phyloP scores from a whole-genome alignment of 768 basidiomycete genomes.

The Dioszegia hungarica region DNA sequence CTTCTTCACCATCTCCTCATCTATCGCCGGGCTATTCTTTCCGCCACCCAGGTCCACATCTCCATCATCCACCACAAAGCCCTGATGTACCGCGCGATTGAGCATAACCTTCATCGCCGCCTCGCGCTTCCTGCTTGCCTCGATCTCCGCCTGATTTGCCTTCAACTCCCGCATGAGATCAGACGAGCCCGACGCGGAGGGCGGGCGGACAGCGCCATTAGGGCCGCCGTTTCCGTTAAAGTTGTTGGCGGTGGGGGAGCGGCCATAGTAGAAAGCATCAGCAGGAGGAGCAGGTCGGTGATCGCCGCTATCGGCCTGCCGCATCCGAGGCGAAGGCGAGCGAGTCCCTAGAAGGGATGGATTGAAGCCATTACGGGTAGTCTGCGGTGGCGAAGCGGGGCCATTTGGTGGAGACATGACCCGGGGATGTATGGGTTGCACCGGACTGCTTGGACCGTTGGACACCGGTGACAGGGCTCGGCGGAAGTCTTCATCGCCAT shows the following conservation, averaged over 20 bases:
- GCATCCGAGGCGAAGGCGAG: conserved; percentile 53
- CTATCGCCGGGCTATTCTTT: conserved; percentile 52
- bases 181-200: conserved; percentile 47
- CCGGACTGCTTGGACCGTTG: conserved; percentile 29
- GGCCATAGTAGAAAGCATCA: conserved; percentile 59
- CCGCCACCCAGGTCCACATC: conserved; percentile 55
- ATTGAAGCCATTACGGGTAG: conserved; percentile 28
- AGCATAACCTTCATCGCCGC: conserved; percentile 81
- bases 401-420: conserved; percentile 28
- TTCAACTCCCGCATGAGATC: conserved; percentile 76
- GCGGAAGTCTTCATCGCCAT: conserved; percentile 39
- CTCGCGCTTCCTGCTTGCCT: conserved; percentile 68
- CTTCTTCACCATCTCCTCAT: conserved; percentile 51
- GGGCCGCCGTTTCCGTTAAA: conserved; percentile 1
- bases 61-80: conserved; percentile 60
- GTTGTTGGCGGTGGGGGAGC: conserved; percentile 43
- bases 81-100: conserved; percentile 66
- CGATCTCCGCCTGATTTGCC: conserved; percentile 74
- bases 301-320: conserved; percentile 21
- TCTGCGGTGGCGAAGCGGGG: conserved; percentile 33
- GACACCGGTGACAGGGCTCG: conserved; percentile 66
- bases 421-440: conserved; percentile 12
- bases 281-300: conserved; percentile 53
- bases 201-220: conserved; percentile 17
- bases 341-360: conserved; percentile 55